Percentiles rank a stretch among this genome's conserved stretches.
Evolutionary conservation across 495 filamentous ascomycete species (phyloP).

Genomic region (Beverwykella pulmonaria): DNA sequence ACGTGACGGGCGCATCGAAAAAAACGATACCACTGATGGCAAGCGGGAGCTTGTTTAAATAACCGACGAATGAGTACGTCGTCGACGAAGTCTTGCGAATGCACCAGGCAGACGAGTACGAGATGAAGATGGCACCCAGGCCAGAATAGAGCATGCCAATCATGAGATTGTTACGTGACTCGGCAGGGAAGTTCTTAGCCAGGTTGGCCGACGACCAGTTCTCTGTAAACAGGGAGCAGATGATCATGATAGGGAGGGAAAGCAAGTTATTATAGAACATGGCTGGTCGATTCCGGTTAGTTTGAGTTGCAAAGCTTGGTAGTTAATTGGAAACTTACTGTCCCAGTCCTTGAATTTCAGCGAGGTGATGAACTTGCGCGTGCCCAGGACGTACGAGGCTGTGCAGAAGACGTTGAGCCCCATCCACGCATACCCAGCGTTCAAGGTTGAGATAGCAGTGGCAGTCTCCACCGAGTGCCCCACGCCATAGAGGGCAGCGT

Average conservation of each 20-base stretch:
- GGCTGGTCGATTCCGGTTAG: slow-evolving; percentile 54
- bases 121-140: slow-evolving; percentile 92
- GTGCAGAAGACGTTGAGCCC: slow-evolving; percentile 93
- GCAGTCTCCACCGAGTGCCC: slow-evolving; percentile 63
- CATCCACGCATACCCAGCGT: slow-evolving; percentile 97
- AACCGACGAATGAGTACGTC: slow-evolving; percentile 96
- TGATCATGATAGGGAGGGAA: slow-evolving; percentile 85
- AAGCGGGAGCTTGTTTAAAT: slow-evolving; percentile 94
- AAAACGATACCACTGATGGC: slow-evolving; percentile 87
- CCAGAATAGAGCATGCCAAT: slow-evolving; percentile 92
- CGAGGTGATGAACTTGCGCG: slow-evolving; percentile 97
- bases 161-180: slow-evolving; percentile 68
- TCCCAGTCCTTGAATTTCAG: slow-evolving; percentile 99
- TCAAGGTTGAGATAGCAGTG: slow-evolving; percentile 78
- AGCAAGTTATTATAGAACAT: slow-evolving; percentile 99
- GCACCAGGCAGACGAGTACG: slow-evolving; percentile 97
- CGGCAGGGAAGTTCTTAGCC: slow-evolving; percentile 78
- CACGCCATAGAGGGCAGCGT: slow-evolving; percentile 70
- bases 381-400: slow-evolving; percentile 84
- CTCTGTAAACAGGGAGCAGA: slow-evolving; percentile 79
- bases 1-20: slow-evolving; percentile 91
- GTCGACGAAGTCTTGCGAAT: slow-evolving; percentile 93
- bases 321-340: slow-evolving; percentile 64
- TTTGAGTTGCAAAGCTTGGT: neutral
- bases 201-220: slow-evolving; percentile 89